These are phyloP conservation scores for Boletus patriciae DNA, from an alignment of 768 basidiomycete species.

Conservation along the genomic window DNA sequence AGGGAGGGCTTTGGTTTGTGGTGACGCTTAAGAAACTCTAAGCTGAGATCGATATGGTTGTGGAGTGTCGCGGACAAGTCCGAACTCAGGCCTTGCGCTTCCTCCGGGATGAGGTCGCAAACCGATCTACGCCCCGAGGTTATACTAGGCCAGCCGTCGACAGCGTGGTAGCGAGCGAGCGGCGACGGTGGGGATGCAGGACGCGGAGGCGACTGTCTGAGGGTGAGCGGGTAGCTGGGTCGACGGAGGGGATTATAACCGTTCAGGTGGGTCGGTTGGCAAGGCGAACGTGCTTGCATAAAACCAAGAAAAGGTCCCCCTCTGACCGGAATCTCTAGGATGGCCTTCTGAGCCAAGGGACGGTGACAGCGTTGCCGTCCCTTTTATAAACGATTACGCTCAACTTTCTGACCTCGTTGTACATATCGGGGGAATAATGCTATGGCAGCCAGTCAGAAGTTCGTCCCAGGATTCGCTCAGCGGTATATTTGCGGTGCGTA, in stretches of 20 bases:
- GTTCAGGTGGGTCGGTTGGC: constrained; percentile 18
- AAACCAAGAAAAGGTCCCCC: constrained; percentile 13
- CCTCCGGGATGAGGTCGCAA: constrained; percentile 35
- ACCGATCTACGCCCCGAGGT: constrained; percentile 21
- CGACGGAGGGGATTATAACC: constrained; percentile 22
- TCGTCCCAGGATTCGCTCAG: constrained; percentile 23
- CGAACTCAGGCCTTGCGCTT: constrained; percentile 26
- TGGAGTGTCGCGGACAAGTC: constrained; percentile 37
- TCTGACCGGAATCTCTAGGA: constrained; percentile 12
- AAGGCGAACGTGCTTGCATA: constrained; percentile 39
- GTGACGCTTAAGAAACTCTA: constrained; percentile 59
- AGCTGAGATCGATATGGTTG: constrained; percentile 34
- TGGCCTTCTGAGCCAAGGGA: constrained; percentile 10
- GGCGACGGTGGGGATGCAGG: constrained; percentile 21
- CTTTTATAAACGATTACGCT: constrained; percentile 32
- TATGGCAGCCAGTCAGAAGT: constrained; percentile 11
- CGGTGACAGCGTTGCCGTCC: constrained; percentile 7
- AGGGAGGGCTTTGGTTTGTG: constrained; percentile 52
- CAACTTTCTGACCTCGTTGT: constrained; percentile 23
- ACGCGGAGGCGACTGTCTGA: constrained; percentile 5
- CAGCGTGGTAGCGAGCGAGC: constrained; percentile 15
- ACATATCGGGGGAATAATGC: constrained; percentile 29
- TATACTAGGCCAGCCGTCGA: constrained; percentile 4
- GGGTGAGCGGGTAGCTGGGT: constrained; percentile 15
- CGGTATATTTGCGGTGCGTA: constrained; percentile 18